Evolutionary conservation across 2,329 filamentous ascomycete genomes (phyloP).

Genomic region (Rugonectria rugulosa): DNA sequence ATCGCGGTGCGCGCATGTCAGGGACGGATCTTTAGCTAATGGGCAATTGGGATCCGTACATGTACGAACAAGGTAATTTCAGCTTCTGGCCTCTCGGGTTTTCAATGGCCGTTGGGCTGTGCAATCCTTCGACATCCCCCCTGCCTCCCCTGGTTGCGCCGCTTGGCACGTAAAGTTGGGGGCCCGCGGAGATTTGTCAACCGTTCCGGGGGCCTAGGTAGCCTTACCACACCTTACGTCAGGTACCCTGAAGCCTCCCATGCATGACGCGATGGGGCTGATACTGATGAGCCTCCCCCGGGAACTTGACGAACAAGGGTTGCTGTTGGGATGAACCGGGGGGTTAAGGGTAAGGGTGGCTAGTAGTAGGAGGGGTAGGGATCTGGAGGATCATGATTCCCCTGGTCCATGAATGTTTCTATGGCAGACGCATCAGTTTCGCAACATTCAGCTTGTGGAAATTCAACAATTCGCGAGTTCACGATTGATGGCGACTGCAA

Average conservation of each 20-base stretch:
- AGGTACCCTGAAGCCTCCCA: not conserved
- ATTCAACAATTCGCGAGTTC: not conserved
- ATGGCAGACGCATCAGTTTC: not conserved
- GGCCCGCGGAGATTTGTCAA: not conserved
- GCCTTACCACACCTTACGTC: not conserved
- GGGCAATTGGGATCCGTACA: not conserved
- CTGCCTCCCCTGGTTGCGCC: too few relatives aligned
- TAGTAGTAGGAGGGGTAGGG: too few relatives aligned
- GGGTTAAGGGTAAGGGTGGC: too few relatives aligned
- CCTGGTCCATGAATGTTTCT: not conserved
- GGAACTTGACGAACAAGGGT: not conserved
- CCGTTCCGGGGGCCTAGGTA: not conserved
- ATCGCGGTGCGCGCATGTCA: not conserved
- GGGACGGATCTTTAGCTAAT: too few relatives aligned
- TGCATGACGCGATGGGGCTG: slow-evolving; percentile 1
- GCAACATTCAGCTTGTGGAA: not conserved
- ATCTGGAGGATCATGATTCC: not conserved
- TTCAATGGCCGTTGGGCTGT: too few relatives aligned
- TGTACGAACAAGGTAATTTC: not conserved
- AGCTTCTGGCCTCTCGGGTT: not conserved
- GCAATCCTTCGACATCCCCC: too few relatives aligned
- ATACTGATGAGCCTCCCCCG: not conserved
- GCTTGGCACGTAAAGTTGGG: slow-evolving; percentile 1
- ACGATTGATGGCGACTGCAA: not conserved
- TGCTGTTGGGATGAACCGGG: not conserved